Base-by-base conservation (phyloP, 75 land plant genomes). In the Pseudotsuga menziesii region DNA sequence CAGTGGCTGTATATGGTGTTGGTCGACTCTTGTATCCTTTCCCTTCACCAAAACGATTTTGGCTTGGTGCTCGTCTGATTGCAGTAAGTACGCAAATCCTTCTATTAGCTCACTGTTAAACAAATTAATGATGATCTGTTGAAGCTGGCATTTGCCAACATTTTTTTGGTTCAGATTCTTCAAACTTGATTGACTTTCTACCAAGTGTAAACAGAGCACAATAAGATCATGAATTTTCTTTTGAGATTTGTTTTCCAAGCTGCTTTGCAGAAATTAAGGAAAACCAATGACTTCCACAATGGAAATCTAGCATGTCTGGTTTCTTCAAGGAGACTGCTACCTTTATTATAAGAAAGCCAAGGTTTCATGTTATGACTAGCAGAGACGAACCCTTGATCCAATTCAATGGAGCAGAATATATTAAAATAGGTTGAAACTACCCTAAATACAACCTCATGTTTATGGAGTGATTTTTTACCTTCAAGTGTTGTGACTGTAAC, bases 1-100 rank as follows among this genome's bases (percentile, higher is more conserved):
- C 97, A 35, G 98, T 96, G 72, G 98, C 98, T 61, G 70, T 91
- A 11, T 96, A 84, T 83, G 97, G 98, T 58, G 98, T 96, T 72
- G 97, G 92, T 19, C 94, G 97, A 9, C 80, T 96, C 14, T 55
- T 95, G 64, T 32, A 88, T 15, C 94, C 97, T 76, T 93, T 91
- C 44, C 98, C 98, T 77, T 93, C 98, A 55, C 89, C 87, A 19
- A 77, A 86, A 75, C 86, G 86, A 5, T 19, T 95, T 41, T 95
- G 97, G 98, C 81, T 95, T 75, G 90, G 92, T 56, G 89, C 83
- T 23, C 86, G 94, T 56, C 75, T 95, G 61, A 85, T 95, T 56
- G 83, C 83, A 58, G 98, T 95, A 61, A 72, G 92, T 81, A n/a
- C 20, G 8, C 19, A 48, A 14, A 39, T 41, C 41, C 12, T n/a